A percentile compares a stretch with the other conserved stretches of the same genome.
Conservation (phyloP, 768 basidiomycete genomes). For the Heimioporus sp. region DNA sequence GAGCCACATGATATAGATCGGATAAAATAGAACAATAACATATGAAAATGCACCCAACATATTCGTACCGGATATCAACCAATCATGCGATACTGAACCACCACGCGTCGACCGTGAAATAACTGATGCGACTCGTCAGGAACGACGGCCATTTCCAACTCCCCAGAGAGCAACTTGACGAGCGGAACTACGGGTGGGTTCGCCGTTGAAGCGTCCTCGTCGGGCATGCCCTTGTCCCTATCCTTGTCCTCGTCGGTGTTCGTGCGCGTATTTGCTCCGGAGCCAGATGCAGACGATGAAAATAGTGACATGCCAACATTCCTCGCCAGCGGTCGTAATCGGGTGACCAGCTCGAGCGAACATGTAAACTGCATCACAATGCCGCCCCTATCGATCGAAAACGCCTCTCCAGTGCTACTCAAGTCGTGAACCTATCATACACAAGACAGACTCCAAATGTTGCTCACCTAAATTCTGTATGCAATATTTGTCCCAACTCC, state of each 20-base stretch:
- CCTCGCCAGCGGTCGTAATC: constrained; percentile 6
- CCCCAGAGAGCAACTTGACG: constrained; percentile 47
- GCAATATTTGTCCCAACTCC: constrained; percentile 12
- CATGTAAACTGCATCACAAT: constrained; percentile 24
- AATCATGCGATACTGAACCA: constrained; percentile 52
- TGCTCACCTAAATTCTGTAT: constrained; percentile 20
- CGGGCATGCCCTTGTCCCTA: neutral
- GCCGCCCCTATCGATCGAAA: constrained; percentile 20
- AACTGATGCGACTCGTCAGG: constrained; percentile 52
- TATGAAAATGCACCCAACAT: too few species aligned
- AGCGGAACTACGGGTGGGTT: constrained; percentile 14
- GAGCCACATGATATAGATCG: too few species aligned
- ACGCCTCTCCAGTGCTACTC: constrained; percentile 19
- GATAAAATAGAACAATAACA: too few species aligned
- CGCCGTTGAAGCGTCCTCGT: neutral
- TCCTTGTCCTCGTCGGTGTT: neutral
- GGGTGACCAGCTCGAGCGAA: constrained; percentile 20
- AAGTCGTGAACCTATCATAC: neutral
- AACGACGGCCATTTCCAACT: constrained; percentile 51
- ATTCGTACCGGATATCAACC: constrained; percentile 26
- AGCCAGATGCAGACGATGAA: neutral
- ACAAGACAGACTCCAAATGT: neutral
- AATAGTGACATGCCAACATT: neutral
- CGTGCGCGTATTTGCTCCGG: neutral
- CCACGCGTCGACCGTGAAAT: constrained; percentile 53